Evolutionary conservation across 2,329 filamentous ascomycete species (phyloP).

Genomic region (Pyrenophora teres): DNA sequence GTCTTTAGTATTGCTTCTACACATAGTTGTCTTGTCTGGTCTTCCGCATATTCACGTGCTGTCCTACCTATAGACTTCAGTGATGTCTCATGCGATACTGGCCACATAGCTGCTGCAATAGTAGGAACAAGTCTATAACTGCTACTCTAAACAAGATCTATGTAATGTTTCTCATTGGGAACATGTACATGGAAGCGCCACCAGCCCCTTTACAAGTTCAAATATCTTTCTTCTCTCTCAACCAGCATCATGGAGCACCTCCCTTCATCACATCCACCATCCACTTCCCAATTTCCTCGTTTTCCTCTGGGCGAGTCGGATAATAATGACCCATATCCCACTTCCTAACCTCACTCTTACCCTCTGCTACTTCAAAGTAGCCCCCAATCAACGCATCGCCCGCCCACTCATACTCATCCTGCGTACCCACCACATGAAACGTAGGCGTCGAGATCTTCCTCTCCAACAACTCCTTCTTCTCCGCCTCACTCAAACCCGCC

Average conservation of each 20-base stretch:
- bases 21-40: too few relatives aligned
- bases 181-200: too few relatives aligned
- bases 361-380: constrained; percentile 31
- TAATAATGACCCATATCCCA: constrained; percentile 47
- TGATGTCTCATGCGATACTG: too few relatives aligned
- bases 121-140: too few relatives aligned
- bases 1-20: neutral
- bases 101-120: too few relatives aligned
- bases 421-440: constrained; percentile 38
- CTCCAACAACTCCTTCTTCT: constrained; percentile 14
- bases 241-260: too few relatives aligned
- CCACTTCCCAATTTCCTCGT: constrained; percentile 35
- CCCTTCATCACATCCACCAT: constrained; percentile 13
- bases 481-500: constrained; percentile 2
- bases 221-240: neutral
- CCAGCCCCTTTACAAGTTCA: neutral
- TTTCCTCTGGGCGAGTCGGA: constrained; percentile 39
- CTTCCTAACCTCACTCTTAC: constrained; percentile 29
- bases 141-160: too few relatives aligned
- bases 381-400: constrained; percentile 37
- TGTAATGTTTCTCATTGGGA: too few relatives aligned
- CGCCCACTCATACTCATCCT: constrained; percentile 45
- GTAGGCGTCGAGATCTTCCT: constrained; percentile 34
- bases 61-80: too few relatives aligned
- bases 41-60: too few relatives aligned